Evolutionary conservation across 495 filamentous ascomycete genomes (phyloP).

Genomic region (Penicillium taxi): DNA sequence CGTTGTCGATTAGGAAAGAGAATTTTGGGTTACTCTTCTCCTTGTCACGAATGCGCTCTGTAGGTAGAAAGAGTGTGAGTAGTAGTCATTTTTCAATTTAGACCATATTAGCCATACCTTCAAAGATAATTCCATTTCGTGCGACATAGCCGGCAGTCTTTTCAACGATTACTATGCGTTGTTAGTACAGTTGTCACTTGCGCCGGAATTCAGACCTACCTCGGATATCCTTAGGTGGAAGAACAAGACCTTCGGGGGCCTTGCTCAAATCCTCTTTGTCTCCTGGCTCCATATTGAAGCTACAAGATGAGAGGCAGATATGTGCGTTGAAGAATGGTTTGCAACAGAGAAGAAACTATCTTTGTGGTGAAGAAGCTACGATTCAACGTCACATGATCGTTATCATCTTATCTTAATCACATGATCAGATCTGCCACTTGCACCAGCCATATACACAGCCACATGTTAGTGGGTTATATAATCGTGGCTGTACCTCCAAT

Average conservation of each 20-base stretch:
- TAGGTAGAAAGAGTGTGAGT: constrained; percentile 9
- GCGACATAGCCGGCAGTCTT: constrained; percentile 95
- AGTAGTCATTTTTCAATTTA: not conserved
- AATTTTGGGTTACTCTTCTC: constrained; percentile 83
- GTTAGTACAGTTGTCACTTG: constrained; percentile 22
- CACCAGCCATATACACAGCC: no score
- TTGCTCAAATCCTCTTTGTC: constrained; percentile 59
- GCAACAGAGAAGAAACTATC: no score
- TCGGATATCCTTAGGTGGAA: constrained; percentile 78
- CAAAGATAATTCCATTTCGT: constrained; percentile 72
- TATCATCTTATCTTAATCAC: no score
- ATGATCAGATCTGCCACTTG: no score
- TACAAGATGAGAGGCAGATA: no score
- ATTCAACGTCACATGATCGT: no score
- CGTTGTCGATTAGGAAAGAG: constrained; percentile 72
- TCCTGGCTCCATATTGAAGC: no score
- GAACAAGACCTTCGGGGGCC: constrained; percentile 71
- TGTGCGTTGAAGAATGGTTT: no score
- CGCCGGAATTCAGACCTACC: constrained; percentile 31
- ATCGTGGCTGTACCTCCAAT: no score
- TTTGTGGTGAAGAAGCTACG: no score
- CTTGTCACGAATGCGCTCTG: constrained; percentile 77
- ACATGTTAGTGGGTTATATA: no score
- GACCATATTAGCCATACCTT: constrained; percentile 38
- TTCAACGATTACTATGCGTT: constrained; percentile 60